Percentiles rank a stretch among this genome's conserved stretches.
Evolutionary conservation across 148 eudicot genomes (phyloP).

Genomic region (Hydrangea macrophylla): DNA sequence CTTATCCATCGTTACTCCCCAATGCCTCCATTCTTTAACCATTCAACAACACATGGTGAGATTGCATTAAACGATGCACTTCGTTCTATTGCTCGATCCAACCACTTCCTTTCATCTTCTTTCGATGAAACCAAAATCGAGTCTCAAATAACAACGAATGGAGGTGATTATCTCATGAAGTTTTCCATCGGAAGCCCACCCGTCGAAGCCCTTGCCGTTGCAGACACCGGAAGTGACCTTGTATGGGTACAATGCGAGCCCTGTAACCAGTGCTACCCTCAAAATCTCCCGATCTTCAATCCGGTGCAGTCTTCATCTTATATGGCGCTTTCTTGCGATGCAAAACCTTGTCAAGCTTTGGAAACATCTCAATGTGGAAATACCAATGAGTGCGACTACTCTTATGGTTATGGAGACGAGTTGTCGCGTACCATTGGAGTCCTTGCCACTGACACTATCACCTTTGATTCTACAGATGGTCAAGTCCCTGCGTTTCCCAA

Average conservation of each 20-base stretch:
- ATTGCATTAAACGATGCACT: no score
- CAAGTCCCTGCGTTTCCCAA: not conserved
- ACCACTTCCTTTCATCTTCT: no score
- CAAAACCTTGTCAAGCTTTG: conserved; percentile 11
- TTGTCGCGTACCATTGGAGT: not conserved
- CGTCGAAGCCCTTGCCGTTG: conserved; percentile 18
- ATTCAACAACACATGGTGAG: no score
- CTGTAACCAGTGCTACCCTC: conserved; percentile 21
- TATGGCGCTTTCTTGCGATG: conserved; percentile 17
- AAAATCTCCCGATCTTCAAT: conserved; percentile 19
- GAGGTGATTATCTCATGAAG: no score
- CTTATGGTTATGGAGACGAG: not conserved
- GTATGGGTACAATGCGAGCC: no score
- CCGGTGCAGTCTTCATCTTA: conserved; percentile 32
- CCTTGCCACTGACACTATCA: not conserved
- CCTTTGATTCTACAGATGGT: not conserved
- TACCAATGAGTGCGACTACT: not conserved
- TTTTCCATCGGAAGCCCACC: conserved; percentile 40
- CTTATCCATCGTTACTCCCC: no score
- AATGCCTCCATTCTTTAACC: no score
- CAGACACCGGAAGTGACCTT: conserved; percentile 39
- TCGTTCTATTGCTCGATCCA: no score
- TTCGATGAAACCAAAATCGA: no score
- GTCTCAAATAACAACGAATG: no score
- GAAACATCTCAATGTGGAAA: not conserved